Evolutionary conservation across 1,139 yeast species (phyloP).

Genomic region (Sugiyamaella sp.): DNA sequence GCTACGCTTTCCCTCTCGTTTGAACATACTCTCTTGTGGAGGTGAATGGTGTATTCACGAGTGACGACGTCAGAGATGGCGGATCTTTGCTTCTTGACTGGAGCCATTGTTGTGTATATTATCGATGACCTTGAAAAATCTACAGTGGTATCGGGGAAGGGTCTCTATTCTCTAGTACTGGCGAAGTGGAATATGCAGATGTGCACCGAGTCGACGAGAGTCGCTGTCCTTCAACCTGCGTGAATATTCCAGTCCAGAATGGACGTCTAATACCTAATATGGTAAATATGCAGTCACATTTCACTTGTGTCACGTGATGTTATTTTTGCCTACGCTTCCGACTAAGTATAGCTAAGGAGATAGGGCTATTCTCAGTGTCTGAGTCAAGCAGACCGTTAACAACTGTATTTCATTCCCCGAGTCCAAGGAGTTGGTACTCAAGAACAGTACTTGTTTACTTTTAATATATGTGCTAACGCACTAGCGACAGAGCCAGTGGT

Average conservation of each 20-base stretch:
- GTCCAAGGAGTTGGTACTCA: too few species aligned
- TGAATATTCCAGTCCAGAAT: conserved; percentile 16
- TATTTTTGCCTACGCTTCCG: too few species aligned
- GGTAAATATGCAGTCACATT: neutral
- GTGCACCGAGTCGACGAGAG: neutral
- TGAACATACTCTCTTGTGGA: conserved; percentile 95
- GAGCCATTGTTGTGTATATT: conserved; percentile 42
- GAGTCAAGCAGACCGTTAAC: too few species aligned
- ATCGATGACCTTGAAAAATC: conserved; percentile 15
- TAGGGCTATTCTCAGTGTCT: too few species aligned
- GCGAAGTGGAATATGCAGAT: conserved; percentile 11
- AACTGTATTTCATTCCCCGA: too few species aligned
- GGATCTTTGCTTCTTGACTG: conserved; percentile 56
- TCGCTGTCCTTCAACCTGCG: conserved; percentile 4
- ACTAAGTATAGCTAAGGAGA: too few species aligned
- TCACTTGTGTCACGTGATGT: too few species aligned
- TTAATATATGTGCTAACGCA: too few species aligned
- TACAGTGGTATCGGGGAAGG: conserved; percentile 11
- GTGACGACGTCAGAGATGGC: conserved; percentile 99
- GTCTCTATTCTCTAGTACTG: conserved; percentile 5
- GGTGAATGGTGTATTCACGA: conserved; percentile 99
- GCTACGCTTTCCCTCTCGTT: neutral
- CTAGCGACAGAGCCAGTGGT: too few species aligned
- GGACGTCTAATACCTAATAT: too few species aligned
- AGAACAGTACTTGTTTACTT: too few species aligned